Conservation (phyloP, 768 basidiomycete genomes). For the Pleurotus tuoliensis region DNA sequence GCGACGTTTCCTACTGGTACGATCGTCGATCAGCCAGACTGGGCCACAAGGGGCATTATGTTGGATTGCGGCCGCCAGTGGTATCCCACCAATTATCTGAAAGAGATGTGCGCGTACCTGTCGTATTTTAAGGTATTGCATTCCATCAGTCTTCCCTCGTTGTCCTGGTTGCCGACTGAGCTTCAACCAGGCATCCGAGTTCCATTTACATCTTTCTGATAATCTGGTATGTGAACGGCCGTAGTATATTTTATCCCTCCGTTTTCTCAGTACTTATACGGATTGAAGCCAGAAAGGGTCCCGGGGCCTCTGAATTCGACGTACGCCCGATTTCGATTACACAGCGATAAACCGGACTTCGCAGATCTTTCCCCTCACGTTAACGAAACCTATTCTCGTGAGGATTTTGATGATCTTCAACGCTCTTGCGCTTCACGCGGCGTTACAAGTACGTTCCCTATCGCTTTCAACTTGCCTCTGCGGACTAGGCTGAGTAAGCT, state of each 20-base stretch:
- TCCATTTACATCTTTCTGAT: slow-evolving; percentile 19
- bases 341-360: slow-evolving; percentile 21
- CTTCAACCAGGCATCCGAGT: slow-evolving; percentile 10
- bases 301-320: slow-evolving; percentile 8
- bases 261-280: neutral
- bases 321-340: slow-evolving; percentile 16
- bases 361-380: slow-evolving; percentile 29
- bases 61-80: slow-evolving; percentile 43
- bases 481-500: neutral
- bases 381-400: slow-evolving; percentile 37
- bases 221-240: slow-evolving; percentile 13
- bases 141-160: neutral
- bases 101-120: neutral
- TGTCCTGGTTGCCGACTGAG: slow-evolving; percentile 1
- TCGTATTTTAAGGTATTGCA: slow-evolving; percentile 18
- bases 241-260: neutral
- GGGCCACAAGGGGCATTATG: slow-evolving; percentile 44
- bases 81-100: slow-evolving; percentile 24
- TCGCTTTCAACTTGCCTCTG: neutral
- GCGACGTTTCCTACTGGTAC: slow-evolving; percentile 29
- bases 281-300: slow-evolving; percentile 11
- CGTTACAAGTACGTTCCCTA: slow-evolving; percentile 16
- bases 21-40: slow-evolving; percentile 36
- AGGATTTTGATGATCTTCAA: slow-evolving; percentile 29
- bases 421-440: slow-evolving; percentile 32